Percentiles rank a stretch among this genome's conserved stretches.
Evolutionary conservation across 306 rosid species (phyloP).

Genomic region (Acacia melanoxylon): DNA sequence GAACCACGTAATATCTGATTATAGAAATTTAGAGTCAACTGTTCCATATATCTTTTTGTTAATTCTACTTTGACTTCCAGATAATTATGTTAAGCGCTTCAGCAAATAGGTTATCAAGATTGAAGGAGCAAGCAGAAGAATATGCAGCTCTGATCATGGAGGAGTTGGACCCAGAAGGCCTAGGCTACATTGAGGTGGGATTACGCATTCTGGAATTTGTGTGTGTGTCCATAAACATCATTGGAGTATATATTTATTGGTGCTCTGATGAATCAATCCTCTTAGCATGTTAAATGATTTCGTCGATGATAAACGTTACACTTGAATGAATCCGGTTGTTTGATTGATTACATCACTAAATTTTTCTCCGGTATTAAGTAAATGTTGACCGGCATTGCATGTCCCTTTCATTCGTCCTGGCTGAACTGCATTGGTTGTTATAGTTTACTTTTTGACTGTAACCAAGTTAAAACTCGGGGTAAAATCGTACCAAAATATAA

Average conservation of each 20-base stretch:
- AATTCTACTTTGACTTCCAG: conserved; percentile 42
- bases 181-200: conserved; percentile 94
- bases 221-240: no score
- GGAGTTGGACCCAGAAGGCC: conserved; percentile 93
- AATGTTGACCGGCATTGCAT: conserved; percentile 20
- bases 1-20: conserved; percentile 20
- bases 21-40: background rate
- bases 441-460: background rate
- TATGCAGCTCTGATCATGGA: conserved; percentile 99
- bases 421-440: conserved; percentile 4
- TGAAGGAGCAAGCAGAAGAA: conserved; percentile 99
- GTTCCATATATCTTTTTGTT: background rate
- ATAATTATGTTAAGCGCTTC: conserved; percentile 95
- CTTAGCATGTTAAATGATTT: background rate
- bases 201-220: background rate
- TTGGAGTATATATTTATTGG: background rate
- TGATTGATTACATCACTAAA: background rate
- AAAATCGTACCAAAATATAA: background rate
- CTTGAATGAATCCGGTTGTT: background rate
- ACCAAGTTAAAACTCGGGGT: background rate
- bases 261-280: background rate
- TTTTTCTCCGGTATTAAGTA: background rate
- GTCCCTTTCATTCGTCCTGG: background rate
- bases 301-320: background rate
- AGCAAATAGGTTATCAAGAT: conserved; percentile 88